These are phyloP conservation scores for Lotus japonicus DNA, from an alignment of 306 rosid genomes.

Conservation along the genomic window DNA sequence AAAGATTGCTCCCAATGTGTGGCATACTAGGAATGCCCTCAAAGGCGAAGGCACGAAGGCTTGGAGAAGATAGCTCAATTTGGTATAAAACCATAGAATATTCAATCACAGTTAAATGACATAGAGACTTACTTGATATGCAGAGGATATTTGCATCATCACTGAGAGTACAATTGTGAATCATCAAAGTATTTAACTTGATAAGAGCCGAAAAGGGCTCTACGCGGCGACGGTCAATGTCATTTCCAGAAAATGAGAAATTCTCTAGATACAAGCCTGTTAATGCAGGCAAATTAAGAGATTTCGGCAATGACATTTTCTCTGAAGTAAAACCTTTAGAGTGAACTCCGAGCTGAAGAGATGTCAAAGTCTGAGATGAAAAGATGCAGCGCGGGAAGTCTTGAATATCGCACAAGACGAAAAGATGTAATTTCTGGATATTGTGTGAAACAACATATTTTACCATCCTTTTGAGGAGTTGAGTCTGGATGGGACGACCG, in stretches of 20 bases:
- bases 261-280: neutral
- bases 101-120: too few relatives aligned
- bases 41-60: too few relatives aligned
- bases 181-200: neutral
- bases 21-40: too few relatives aligned
- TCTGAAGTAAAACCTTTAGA: too few relatives aligned
- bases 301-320: neutral
- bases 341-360: neutral
- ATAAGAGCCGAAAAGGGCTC: neutral
- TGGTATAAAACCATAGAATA: too few relatives aligned
- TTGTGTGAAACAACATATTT: slow-evolving; percentile 13
- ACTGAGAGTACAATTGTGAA: too few relatives aligned
- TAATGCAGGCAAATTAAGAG: neutral
- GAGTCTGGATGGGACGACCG: neutral
- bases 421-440: neutral
- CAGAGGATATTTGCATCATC: too few relatives aligned
- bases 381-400: neutral
- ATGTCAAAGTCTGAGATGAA: slow-evolving; percentile 2
- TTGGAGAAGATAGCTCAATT: too few relatives aligned
- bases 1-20: too few relatives aligned
- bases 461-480: neutral
- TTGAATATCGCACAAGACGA: neutral
- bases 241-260: neutral
- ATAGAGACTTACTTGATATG: too few relatives aligned
- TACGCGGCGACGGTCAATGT: neutral